Base-by-base conservation (phyloP, 768 basidiomycete genomes). In the Tubosaeta brunneosetosa region DNA sequence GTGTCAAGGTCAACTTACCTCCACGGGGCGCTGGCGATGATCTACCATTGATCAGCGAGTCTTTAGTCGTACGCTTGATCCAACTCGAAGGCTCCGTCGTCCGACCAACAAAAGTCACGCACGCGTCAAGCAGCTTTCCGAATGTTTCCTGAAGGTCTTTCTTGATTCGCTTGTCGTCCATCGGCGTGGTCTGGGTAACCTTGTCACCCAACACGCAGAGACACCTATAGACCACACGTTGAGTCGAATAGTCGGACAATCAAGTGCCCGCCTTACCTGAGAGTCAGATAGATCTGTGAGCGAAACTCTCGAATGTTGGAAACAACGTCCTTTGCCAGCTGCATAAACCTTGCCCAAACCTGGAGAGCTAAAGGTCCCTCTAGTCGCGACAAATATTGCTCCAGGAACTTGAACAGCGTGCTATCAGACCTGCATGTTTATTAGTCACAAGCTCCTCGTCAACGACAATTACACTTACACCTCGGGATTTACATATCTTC, bases 131-230 rank as follows among this genome's bases (percentile, higher is more conserved):
- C 1, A 97, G 78, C 67, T 90, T 94, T 32, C 82, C 79, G 62
- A 88, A 97, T 5, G 80, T 85, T 57, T 97, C 95, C 83, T 95
- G 93, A 10, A 97, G 73, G 51, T 99, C 97, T 64, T 92, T 90
- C 25, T 91, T 83, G 50, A 94, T 72, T 36, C 90, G 79, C 22
- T 84, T 79, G 68, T 99, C 97, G 53, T 97, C 95, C 70, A 95
- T 79, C 0, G 92, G 92, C 6, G 88, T 84, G 0, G 94, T 97
- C 63, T 93, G 91, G 2, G 85, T 82, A 32, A 94, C 73, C 65
- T 93, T 92, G 56, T 91, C 90, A 0, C 88, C 84, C 17, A 95
- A 66, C 1, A 86, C 78, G n/a, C 81, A 81, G 36, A 92, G 69
- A 67, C 89, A 92, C 51, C 89, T 93, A 53, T 6, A 49, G 52